Percentiles rank a stretch among this genome's conserved stretches.
phyloP scores from a whole-genome alignment of 441 rosid species.

The Erodium trifolium region DNA sequence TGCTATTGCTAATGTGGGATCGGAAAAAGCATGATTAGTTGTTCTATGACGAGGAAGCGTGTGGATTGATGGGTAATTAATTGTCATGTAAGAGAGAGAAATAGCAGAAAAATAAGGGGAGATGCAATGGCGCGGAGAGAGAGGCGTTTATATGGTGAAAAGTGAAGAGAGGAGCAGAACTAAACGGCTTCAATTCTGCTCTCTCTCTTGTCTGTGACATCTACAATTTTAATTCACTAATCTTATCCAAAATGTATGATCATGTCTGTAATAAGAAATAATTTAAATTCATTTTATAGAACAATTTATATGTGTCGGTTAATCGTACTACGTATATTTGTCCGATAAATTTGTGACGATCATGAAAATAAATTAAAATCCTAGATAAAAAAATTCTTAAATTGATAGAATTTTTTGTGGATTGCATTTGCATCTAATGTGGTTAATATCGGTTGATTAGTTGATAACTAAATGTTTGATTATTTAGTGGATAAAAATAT shows the following conservation, averaged over 20 bases:
- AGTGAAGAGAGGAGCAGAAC: not conserved
- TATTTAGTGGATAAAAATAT: too few species aligned
- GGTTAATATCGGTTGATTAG: too few species aligned
- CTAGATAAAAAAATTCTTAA: not conserved
- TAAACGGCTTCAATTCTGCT: constrained; percentile 2
- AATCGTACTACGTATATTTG: not conserved
- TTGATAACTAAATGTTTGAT: too few species aligned
- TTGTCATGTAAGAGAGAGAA: constrained; percentile 5
- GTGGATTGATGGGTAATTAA: constrained; percentile 1
- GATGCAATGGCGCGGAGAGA: constrained; percentile 11
- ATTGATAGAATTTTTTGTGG: too few species aligned
- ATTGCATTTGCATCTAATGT: too few species aligned
- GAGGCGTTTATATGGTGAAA: constrained; percentile 11
- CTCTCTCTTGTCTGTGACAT: not conserved
- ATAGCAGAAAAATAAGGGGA: constrained; percentile 3
- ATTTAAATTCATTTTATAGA: not conserved
- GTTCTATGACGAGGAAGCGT: constrained; percentile 1
- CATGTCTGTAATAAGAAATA: not conserved
- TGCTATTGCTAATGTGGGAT: not conserved
- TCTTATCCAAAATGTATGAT: too few species aligned
- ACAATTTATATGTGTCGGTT: not conserved
- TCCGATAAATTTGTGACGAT: not conserved
- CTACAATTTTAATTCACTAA: not conserved
- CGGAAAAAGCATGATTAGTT: not conserved
- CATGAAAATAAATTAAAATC: not conserved